Evolutionary conservation across 257 asterid genomes (phyloP).

Genomic region (Solanum pinnatisectum): DNA sequence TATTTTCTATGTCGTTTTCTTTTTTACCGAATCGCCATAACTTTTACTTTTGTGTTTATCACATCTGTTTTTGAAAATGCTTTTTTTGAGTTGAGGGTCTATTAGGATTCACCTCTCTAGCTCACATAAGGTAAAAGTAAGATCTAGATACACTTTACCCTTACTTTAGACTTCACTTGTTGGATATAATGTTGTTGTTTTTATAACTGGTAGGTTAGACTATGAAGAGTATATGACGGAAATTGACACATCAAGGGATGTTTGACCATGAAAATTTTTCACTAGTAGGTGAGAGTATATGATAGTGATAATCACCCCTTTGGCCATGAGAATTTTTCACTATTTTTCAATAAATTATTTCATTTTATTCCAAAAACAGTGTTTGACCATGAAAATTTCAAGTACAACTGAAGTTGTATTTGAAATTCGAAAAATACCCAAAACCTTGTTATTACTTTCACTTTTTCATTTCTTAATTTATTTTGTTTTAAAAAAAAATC

Average conservation of each 20-base stretch:
- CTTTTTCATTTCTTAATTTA: neutral
- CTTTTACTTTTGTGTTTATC: neutral
- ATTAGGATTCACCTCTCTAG: neutral
- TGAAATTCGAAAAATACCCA: neutral
- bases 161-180: neutral
- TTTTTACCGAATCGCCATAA: neutral
- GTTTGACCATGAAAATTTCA: too few relatives aligned
- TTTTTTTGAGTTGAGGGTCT: neutral
- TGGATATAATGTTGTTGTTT: neutral
- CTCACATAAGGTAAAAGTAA: neutral
- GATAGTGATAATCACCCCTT: neutral
- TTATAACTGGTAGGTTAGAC: neutral
- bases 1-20: neutral
- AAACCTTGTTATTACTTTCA: neutral
- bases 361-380: too few relatives aligned
- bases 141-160: neutral
- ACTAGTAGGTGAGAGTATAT: neutral
- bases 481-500: too few relatives aligned
- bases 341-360: too few relatives aligned
- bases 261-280: neutral
- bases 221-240: neutral
- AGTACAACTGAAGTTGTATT: too few relatives aligned
- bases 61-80: too few relatives aligned
- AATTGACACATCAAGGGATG: neutral
- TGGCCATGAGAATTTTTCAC: neutral